phyloP scores from a whole-genome alignment of 169 alveolate genomes.

The Amoebophrya sp. region DNA sequence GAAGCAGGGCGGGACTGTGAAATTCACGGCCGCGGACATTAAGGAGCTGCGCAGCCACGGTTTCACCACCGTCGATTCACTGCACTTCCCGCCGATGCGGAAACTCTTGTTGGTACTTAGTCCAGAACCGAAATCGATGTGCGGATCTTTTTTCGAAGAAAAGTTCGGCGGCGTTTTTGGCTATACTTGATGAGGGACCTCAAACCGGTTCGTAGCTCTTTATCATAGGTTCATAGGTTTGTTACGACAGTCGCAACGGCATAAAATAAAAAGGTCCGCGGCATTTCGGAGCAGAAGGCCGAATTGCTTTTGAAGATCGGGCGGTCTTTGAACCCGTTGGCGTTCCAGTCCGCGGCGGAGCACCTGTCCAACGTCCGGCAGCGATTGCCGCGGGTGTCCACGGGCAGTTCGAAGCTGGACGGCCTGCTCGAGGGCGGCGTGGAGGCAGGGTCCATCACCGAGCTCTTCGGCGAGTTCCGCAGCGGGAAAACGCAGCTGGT shows the following conservation, averaged over 20 bases:
- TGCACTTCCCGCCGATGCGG: background rate
- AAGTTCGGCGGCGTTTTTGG: too few species aligned
- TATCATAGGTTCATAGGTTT: background rate
- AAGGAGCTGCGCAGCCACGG: background rate
- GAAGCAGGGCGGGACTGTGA: background rate
- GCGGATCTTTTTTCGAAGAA: background rate
- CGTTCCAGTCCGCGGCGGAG: background rate
- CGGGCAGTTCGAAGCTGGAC: conserved; percentile 88
- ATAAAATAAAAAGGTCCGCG: background rate
- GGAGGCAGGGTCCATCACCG: conserved; percentile 91
- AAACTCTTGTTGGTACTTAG: background rate
- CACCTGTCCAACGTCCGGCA: conserved; percentile 32
- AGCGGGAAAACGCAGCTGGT: conserved; percentile 93
- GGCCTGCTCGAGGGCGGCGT: conserved; percentile 92
- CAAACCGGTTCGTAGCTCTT: too few species aligned
- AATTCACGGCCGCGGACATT: background rate
- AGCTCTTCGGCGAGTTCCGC: conserved; percentile 94
- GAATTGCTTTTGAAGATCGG: background rate
- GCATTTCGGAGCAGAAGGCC: background rate
- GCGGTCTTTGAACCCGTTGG: background rate
- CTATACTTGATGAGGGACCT: too few species aligned
- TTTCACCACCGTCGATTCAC: background rate
- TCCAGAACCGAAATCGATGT: background rate
- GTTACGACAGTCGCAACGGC: background rate
- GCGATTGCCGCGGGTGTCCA: conserved; percentile 53